Evolutionary conservation across 179 eudicot species (phyloP).

Genomic region (Spinacia oleracea): DNA sequence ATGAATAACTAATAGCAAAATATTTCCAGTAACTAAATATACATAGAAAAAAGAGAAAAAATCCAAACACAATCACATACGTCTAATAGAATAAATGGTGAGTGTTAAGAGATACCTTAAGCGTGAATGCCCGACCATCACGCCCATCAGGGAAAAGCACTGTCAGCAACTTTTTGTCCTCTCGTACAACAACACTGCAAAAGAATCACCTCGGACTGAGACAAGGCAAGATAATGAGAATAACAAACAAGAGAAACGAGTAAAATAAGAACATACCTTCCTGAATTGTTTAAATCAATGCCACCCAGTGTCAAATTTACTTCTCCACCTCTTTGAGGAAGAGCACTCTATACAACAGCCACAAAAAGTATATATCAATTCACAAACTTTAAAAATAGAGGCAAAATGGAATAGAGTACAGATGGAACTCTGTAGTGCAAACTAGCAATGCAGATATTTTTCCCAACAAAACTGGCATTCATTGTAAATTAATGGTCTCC

Average conservation of each 20-base stretch:
- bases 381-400: neutral
- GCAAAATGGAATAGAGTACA: neutral
- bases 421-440: neutral
- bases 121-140: slow-evolving; percentile 97
- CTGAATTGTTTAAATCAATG: slow-evolving; percentile 98
- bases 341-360: slow-evolving; percentile 63
- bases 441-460: neutral
- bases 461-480: neutral
- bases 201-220: slow-evolving; percentile 23
- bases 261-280: slow-evolving; percentile 55
- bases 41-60: neutral
- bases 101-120: slow-evolving; percentile 58
- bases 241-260: neutral
- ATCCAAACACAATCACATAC: slow-evolving; percentile 1
- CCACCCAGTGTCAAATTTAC: slow-evolving; percentile 97
- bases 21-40: neutral
- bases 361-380: slow-evolving; percentile 9
- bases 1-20: neutral
- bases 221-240: slow-evolving; percentile 20
- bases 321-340: slow-evolving; percentile 94
- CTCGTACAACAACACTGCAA: slow-evolving; percentile 95
- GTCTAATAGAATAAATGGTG: neutral
- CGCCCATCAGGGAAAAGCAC: slow-evolving; percentile 99
- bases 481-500: neutral
- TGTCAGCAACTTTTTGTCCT: slow-evolving; percentile 89